A percentile compares a stretch with the other conserved stretches of the same genome.
These are phyloP conservation scores for Talaromyces rugulosus DNA, from an alignment of 2,329 filamentous ascomycete species.

Conservation along the genomic window DNA sequence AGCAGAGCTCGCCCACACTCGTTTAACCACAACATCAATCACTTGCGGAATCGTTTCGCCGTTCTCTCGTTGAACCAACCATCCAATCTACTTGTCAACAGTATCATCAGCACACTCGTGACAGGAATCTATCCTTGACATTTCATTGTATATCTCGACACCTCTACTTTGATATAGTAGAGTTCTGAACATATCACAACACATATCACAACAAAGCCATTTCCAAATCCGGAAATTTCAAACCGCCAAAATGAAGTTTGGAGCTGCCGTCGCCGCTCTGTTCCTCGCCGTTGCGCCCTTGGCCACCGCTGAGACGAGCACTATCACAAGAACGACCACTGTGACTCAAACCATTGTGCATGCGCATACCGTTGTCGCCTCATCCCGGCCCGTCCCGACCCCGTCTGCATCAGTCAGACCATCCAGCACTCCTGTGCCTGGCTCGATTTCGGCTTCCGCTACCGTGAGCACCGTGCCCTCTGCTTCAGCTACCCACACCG, in stretches of 20 bases:
- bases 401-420: constrained; percentile 16
- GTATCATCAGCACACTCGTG: background rate
- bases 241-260: constrained; percentile 33
- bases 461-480: constrained; percentile 1
- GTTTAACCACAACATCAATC: background rate
- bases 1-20: constrained; percentile 12
- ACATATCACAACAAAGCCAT: background rate
- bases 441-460: constrained; percentile 1
- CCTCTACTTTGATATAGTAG: background rate
- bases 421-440: constrained; percentile 17
- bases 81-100: background rate
- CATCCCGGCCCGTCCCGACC: constrained; percentile 8
- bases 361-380: constrained; percentile 18
- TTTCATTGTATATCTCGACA: background rate
- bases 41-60: background rate
- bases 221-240: background rate
- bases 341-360: constrained; percentile 41
- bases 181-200: background rate
- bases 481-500: constrained; percentile 11
- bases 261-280: constrained; percentile 27
- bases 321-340: constrained; percentile 30
- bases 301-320: constrained; percentile 28
- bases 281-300: constrained; percentile 24
- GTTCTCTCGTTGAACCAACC: background rate
- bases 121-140: background rate